Conservation (phyloP, 768 basidiomycete species). For the Xerocomus potaroensis region DNA sequence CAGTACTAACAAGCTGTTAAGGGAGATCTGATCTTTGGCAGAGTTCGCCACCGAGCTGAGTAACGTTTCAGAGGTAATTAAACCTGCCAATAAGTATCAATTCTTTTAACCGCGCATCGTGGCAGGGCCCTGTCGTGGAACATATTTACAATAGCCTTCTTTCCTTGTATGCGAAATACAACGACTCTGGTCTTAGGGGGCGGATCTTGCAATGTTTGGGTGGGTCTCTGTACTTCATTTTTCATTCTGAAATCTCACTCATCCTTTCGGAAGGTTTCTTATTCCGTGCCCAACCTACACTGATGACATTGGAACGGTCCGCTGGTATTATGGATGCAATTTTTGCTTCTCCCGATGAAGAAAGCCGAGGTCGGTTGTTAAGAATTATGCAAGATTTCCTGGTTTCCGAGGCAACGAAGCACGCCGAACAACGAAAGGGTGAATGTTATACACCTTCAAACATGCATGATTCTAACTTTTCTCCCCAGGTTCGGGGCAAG, state of each 20-base stretch:
- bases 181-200: conserved; percentile 54
- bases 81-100: background rate
- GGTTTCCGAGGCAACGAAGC: conserved; percentile 75
- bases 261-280: conserved; percentile 76
- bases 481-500: conserved; percentile 16
- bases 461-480: background rate
- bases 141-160: conserved; percentile 75
- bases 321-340: conserved; percentile 86
- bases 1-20: too few relatives aligned
- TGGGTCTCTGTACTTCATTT: conserved; percentile 31
- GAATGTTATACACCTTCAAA: background rate
- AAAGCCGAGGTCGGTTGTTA: conserved; percentile 67
- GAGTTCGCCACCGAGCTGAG: conserved; percentile 56
- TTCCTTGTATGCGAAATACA: conserved; percentile 64
- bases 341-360: conserved; percentile 70
- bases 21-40: conserved; percentile 20
- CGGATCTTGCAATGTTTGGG: conserved; percentile 84
- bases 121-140: conserved; percentile 70
- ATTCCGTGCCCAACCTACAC: conserved; percentile 85
- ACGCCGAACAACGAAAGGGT: conserved; percentile 70
- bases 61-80: conserved; percentile 49
- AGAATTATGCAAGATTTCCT: conserved; percentile 93
- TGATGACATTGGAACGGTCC: conserved; percentile 82
- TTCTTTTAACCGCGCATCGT: conserved; percentile 2
- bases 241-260: too few relatives aligned